A percentile compares a stretch with the other conserved stretches of the same genome.
phyloP scores from a whole-genome alignment of 345 rosid species.

The Arabis alpina region DNA sequence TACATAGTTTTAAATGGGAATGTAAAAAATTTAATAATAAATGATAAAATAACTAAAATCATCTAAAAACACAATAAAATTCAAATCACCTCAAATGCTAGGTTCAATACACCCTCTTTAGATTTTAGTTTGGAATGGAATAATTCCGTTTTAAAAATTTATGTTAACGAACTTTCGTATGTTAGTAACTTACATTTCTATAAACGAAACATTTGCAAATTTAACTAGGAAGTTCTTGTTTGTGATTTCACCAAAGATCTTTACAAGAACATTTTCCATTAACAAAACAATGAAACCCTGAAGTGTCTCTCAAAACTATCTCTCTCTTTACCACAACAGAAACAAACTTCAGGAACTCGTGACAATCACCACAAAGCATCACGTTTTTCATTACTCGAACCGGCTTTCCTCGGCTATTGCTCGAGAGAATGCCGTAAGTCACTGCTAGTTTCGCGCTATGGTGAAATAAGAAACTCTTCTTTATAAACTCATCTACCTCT shows the following conservation, averaged over 20 bases:
- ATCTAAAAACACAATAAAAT: too few species aligned
- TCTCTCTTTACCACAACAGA: conserved; percentile 63
- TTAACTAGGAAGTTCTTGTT: conserved; percentile 11
- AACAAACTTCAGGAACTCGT: conserved; percentile 62
- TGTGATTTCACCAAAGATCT: conserved; percentile 58
- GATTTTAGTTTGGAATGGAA: too few species aligned
- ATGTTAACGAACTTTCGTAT: background rate
- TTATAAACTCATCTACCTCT: conserved; percentile 84
- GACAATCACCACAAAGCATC: conserved; percentile 83
- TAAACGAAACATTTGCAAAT: conserved; percentile 1
- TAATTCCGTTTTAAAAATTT: too few species aligned
- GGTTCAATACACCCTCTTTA: too few species aligned
- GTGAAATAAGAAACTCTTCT: conserved; percentile 74
- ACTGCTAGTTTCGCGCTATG: conserved; percentile 91
- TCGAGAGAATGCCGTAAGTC: conserved; percentile 69
- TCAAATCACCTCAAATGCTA: too few species aligned
- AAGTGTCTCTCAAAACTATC: conserved; percentile 70
- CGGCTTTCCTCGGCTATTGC: conserved; percentile 49
- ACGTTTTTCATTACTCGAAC: conserved; percentile 73
- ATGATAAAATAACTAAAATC: too few species aligned
- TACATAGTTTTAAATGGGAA: too few species aligned
- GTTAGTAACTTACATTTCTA: background rate
- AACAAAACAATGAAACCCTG: conserved; percentile 78
- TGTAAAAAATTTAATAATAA: too few species aligned
- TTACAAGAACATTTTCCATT: conserved; percentile 79